phyloP scores from a whole-genome alignment of 2,329 filamentous ascomycete genomes.

The Aspergillus japonicus region DNA sequence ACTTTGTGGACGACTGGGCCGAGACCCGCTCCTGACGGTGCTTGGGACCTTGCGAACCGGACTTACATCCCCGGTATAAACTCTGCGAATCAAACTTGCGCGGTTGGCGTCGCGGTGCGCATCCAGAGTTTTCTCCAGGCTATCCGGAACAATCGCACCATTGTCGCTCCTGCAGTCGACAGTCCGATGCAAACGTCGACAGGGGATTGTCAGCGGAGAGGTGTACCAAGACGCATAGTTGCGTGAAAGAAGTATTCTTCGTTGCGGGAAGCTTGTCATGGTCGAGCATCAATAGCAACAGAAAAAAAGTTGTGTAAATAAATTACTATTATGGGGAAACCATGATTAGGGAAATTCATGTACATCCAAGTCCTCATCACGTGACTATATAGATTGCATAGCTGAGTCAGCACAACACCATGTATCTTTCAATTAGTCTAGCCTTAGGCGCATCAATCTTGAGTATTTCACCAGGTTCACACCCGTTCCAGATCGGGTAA shows the following conservation, averaged over 20 bases:
- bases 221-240: background rate
- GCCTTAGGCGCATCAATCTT: no score
- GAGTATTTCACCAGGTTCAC: no score
- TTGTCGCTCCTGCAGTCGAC: conserved; percentile 19
- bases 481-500: background rate
- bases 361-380: no score
- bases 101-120: conserved; percentile 43
- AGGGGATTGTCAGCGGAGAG: background rate
- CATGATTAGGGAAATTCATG: no score
- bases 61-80: conserved; percentile 12
- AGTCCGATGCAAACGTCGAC: background rate
- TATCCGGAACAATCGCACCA: conserved; percentile 31
- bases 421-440: no score
- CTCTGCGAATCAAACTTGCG: conserved; percentile 35
- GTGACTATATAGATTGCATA: no score
- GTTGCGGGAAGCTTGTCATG: background rate
- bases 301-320: no score
- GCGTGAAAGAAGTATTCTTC: background rate
- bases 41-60: background rate
- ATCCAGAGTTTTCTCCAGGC: conserved; percentile 41
- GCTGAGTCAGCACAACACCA: no score
- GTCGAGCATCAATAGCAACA: background rate
- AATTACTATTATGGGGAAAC: no score
- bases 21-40: background rate
- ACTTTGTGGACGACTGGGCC: background rate